Evolutionary conservation across 495 filamentous ascomycete species (phyloP).

Genomic region (Hyphodiscus hymeniophilus): DNA sequence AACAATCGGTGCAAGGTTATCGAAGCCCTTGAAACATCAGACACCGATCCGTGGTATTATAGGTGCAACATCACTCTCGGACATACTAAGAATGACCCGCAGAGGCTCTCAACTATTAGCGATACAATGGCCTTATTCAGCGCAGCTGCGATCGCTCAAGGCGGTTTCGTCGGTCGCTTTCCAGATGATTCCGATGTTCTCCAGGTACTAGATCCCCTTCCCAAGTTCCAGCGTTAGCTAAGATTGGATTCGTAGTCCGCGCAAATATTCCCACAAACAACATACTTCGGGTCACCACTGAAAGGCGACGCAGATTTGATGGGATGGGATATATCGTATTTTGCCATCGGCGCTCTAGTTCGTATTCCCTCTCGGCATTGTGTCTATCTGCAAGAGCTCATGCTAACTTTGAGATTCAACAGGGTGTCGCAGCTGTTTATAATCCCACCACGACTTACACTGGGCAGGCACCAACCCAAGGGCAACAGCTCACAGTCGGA

Average conservation of each 20-base stretch:
- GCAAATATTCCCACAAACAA: constrained; percentile 16
- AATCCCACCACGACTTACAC: constrained; percentile 9
- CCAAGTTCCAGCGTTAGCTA: too few relatives aligned
- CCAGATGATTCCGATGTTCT: neutral
- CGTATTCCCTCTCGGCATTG: too few relatives aligned
- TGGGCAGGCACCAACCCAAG: constrained; percentile 7
- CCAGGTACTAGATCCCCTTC: too few relatives aligned
- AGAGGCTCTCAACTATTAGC: constrained; percentile 15
- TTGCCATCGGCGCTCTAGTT: constrained; percentile 12
- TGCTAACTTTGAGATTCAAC: too few relatives aligned
- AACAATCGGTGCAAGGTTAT: constrained; percentile 14
- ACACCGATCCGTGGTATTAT: constrained; percentile 18
- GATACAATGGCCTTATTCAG: constrained; percentile 20
- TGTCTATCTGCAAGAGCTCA: too few relatives aligned
- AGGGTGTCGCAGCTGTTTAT: constrained; percentile 6
- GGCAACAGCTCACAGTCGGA: constrained; percentile 6
- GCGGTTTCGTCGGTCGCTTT: constrained; percentile 9
- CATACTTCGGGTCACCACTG: constrained; percentile 5
- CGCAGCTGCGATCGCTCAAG: constrained; percentile 15
- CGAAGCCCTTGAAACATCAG: constrained; percentile 17
- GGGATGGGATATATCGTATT: constrained; percentile 7
- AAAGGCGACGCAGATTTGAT: constrained; percentile 7
- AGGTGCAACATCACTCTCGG: constrained; percentile 17
- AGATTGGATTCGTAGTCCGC: too few relatives aligned
- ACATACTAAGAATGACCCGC: constrained; percentile 8